Base-by-base conservation (phyloP, 1,284 basidiomycete genomes). In the Trametes hirsuta region DNA sequence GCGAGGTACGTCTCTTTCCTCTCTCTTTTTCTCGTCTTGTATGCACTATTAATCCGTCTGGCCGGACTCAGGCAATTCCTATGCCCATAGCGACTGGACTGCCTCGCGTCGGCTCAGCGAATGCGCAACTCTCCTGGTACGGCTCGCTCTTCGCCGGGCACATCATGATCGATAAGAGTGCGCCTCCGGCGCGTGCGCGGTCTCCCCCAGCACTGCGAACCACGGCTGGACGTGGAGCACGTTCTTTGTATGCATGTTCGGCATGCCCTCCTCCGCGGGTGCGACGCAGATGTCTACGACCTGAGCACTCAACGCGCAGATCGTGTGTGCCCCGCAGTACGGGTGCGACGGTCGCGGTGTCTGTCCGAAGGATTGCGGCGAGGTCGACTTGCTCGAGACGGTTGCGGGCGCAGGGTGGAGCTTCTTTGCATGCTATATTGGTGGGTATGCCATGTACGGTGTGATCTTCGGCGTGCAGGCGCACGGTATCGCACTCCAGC, bases 281-380 rank as follows among this genome's bases (percentile, higher is more conserved):
- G 47, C 64, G 15, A 37, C 58, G 25, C 61, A 66, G 49, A 61
- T 68, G 11, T 70, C 72, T 61, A 71, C 71, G 40, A 67, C 72
- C 65, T 74, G 72, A 71, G 64, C 63, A 6, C 66, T 74, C 22
- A 71, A 72, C 65, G 70, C 62, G 39, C 72, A 74, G 55, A 61
- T 74, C 53, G 71, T 71, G 37, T 69, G 72, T 61, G 45, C 69
- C 10, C 71, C 72, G 36, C 68, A 74, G 59, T 74, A 74, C 66
- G 72, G 72, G 54, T 74, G 72, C 69, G 73, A 74, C 68, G 73
- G 72, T 69, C 72, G 72, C 41, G 69, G 69, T 55, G 67, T 67
- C 42, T 62, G 62, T 39, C 41, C 56, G 2, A 64, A 64, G 46
- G 70, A 69, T 18, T 74, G 72, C 58, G 72, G 71, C 51, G 72